A percentile compares a stretch with the other conserved stretches of the same genome.
These are phyloP conservation scores for Trichodelitschia bisporula DNA, from an alignment of 495 filamentous ascomycete species.

Conservation along the genomic window DNA sequence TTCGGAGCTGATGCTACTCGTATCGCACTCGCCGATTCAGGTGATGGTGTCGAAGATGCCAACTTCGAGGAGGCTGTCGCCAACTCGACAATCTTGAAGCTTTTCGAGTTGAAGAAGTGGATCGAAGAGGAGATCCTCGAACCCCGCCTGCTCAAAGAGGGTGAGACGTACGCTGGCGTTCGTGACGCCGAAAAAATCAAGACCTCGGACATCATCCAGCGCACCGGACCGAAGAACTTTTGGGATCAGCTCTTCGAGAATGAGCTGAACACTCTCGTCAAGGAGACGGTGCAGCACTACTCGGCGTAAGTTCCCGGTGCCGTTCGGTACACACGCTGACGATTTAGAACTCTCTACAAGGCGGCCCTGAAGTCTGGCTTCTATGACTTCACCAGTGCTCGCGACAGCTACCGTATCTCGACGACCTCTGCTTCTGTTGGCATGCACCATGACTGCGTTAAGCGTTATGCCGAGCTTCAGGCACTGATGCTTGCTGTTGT, in stretches of 20 bases:
- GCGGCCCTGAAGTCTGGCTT: constrained; percentile 70
- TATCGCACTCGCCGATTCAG: constrained; percentile 81
- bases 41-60: constrained; percentile 83
- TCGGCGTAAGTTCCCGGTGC: constrained; percentile 23
- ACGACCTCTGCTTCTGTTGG: constrained; percentile 44
- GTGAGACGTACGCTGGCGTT: constrained; percentile 11
- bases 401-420: constrained; percentile 78
- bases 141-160: constrained; percentile 9
- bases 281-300: constrained; percentile 53
- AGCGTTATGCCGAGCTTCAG: constrained; percentile 70
- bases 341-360: constrained; percentile 53
- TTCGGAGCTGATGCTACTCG: constrained; percentile 84
- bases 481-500: constrained; percentile 53
- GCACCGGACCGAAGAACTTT: constrained; percentile 47
- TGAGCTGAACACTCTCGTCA: constrained; percentile 66
- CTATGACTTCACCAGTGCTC: constrained; percentile 68
- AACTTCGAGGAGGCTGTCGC: constrained; percentile 95
- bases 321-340: not conserved
- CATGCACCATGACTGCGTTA: constrained; percentile 57
- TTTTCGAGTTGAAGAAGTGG: constrained; percentile 78
- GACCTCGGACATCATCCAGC: constrained; percentile 19
- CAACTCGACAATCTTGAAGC: constrained; percentile 65
- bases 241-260: constrained; percentile 83
- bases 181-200: constrained; percentile 33
- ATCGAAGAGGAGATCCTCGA: constrained; percentile 53